These are phyloP conservation scores for Scheffersomyces segobiensis DNA, from an alignment of 1,139 yeast species.

Conservation along the genomic window DNA sequence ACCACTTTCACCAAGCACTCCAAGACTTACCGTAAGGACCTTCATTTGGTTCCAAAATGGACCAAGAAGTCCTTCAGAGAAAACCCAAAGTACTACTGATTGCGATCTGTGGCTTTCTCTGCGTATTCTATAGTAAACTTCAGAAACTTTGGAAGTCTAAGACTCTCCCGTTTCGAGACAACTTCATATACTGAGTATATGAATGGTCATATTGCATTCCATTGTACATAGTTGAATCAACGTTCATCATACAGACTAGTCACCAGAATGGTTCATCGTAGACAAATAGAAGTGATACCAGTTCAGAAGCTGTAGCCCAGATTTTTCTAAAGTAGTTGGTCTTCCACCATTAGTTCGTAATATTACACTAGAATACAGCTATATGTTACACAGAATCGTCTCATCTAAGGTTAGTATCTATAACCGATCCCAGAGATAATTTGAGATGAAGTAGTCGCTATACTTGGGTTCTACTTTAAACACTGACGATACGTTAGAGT, in stretches of 20 bases:
- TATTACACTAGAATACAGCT: neutral
- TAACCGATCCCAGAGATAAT: slow-evolving; percentile 70
- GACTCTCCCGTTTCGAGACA: neutral
- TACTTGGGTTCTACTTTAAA: slow-evolving; percentile 60
- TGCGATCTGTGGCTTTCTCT: slow-evolving; percentile 2
- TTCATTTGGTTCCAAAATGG: slow-evolving; percentile 88
- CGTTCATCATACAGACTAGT: neutral
- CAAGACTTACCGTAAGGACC: slow-evolving; percentile 81
- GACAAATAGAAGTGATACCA: neutral
- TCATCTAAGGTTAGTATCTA: slow-evolving; percentile 1
- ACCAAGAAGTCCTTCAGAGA: slow-evolving; percentile 80
- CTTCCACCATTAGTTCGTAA: neutral
- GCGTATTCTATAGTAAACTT: neutral
- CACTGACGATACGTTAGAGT: slow-evolving; percentile 48
- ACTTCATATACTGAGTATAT: neutral
- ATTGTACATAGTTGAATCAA: neutral
- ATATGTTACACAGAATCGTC: neutral
- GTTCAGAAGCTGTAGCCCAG: neutral
- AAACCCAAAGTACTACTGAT: slow-evolving; percentile 74
- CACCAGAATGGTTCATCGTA: neutral
- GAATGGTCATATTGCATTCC: neutral
- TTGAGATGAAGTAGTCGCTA: slow-evolving; percentile 63
- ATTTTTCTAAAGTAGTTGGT: neutral
- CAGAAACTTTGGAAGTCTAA: neutral
- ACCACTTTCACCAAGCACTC: slow-evolving; percentile 78